These are phyloP conservation scores for Apophysomyces elegans DNA, from an alignment of 371 early-diverging fungal genomes.

Conservation along the genomic window DNA sequence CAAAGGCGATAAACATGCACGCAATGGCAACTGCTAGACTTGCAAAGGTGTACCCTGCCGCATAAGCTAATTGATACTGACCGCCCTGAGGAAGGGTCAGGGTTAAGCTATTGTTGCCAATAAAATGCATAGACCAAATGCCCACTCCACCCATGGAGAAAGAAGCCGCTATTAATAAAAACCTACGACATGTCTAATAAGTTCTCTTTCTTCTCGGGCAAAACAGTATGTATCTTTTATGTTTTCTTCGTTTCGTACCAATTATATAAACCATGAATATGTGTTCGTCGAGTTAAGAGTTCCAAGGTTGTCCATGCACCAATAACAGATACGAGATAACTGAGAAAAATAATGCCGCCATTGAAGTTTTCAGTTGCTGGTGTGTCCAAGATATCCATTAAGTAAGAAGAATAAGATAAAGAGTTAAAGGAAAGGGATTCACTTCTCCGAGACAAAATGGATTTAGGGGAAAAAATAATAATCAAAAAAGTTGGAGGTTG, in stretches of 20 bases:
- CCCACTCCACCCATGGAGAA: constrained; percentile 48
- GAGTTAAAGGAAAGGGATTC: neutral
- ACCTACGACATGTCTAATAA: constrained; percentile 21
- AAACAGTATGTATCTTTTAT: neutral
- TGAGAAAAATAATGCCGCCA: constrained; percentile 32
- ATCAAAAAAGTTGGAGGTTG: neutral
- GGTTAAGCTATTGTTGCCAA: constrained; percentile 47
- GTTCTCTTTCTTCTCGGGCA: neutral
- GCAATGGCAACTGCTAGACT: constrained; percentile 43
- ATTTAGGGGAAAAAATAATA: neutral
- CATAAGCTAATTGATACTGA: constrained; percentile 35
- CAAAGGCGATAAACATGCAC: constrained; percentile 47
- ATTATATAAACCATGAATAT: constrained; percentile 24
- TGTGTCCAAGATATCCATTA: neutral
- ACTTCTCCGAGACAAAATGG: too few relatives aligned
- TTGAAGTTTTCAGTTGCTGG: constrained; percentile 24
- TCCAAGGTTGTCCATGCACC: constrained; percentile 29
- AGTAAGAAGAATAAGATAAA: neutral
- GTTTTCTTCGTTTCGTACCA: constrained; percentile 17
- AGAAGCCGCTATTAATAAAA: constrained; percentile 41
- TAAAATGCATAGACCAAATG: constrained; percentile 59
- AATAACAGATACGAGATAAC: constrained; percentile 25
- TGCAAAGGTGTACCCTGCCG: constrained; percentile 43
- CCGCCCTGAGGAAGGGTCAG: constrained; percentile 18
- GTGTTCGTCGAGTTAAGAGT: constrained; percentile 27